Base-by-base conservation (phyloP, 306 rosid genomes). In the Fragaria vesca region DNA sequence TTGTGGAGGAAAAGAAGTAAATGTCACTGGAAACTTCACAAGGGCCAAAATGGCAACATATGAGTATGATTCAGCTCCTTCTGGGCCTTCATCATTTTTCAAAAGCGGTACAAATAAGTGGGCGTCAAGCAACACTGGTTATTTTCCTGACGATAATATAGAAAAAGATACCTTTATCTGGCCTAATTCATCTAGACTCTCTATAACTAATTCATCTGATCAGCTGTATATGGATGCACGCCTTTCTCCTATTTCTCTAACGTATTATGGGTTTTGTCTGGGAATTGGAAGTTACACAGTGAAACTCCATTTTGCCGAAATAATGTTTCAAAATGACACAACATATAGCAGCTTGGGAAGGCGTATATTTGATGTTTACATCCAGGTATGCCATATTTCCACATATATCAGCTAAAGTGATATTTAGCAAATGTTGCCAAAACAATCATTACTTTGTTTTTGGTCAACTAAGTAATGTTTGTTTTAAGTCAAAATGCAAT, bases 41-140 rank as follows among this genome's bases (percentile, higher is more conserved):
- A 40, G 4, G 1, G 8, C 0, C 18, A 79, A 60, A 28, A 28
- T 4, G 9, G 38, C 67, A 70, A 13, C 54, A 50, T 91, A 79
- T 80, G 91, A 86, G 32, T 86, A 43, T 21, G 91, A 91, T 63
- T 51, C 48, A 47, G 66, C 55, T 76, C 1, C 0, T 1, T 80
- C 48, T 20, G 88, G 86, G 63, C 42, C 86, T 26, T 80, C 93
- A 15, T 50, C 65, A 15, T 84, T 76, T 71, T 30, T 11, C 32
- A 34, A 3, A 3, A 83, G 76, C 10, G 57, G 50, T 66, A 21
- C 82, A 10, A 81, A 86, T 71, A 30, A 30, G 32, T 91, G 91
- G 94, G 94, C 82, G 77, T 6, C 77, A 73, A 91, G 90, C 69
- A 89, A 10, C 70, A 72, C 90, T 6, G 94, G 97, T 57, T 79